These are phyloP conservation scores for Pseudogymnoascus sp. DNA, from an alignment of 2,329 filamentous ascomycete species.

Conservation along the genomic window DNA sequence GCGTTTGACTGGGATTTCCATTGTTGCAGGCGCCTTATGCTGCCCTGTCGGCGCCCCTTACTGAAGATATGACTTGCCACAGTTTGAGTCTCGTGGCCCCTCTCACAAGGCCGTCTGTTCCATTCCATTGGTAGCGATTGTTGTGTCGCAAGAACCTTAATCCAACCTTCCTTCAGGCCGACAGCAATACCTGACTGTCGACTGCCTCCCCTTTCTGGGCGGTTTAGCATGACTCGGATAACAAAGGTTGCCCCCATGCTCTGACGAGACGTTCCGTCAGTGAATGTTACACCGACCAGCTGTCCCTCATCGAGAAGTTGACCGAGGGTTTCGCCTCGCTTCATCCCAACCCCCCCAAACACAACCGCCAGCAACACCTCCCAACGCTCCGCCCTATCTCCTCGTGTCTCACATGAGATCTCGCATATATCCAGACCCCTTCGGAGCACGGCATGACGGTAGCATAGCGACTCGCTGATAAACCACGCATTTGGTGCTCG, in stretches of 20 bases:
- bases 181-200: background rate
- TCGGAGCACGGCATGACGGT: background rate
- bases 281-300: background rate
- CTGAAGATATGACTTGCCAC: background rate
- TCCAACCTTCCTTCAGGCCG: conserved; percentile 4
- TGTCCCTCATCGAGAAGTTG: background rate
- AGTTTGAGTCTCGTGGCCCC: conserved; percentile 4
- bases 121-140: background rate
- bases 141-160: conserved; percentile 1
- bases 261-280: background rate
- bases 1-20: background rate
- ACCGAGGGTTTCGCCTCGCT: background rate
- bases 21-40: background rate
- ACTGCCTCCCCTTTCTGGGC: background rate
- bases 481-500: background rate
- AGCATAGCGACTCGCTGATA: background rate
- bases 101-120: background rate
- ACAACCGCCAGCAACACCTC: background rate
- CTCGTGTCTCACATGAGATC: background rate
- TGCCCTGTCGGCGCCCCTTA: background rate
- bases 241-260: background rate
- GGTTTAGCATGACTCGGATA: background rate
- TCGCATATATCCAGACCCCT: background rate
- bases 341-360: background rate
- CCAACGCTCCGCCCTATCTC: background rate